Percentiles rank a stretch among this genome's conserved stretches.
Evolutionary conservation across 495 filamentous ascomycete species (phyloP).

Genomic region (Tuber melanosporum): DNA sequence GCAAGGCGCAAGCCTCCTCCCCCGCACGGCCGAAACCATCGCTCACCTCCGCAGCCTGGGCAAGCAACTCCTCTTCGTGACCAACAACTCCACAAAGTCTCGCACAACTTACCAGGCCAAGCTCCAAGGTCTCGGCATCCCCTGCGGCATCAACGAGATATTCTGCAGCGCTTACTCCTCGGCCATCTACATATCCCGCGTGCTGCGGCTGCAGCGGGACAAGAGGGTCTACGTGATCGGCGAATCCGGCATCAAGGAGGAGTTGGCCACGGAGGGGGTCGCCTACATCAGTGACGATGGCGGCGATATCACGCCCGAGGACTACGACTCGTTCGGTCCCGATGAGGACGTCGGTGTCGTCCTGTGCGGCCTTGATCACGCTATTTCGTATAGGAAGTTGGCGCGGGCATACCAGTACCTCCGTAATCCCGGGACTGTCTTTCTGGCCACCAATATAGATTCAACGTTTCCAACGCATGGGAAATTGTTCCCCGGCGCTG

Average conservation of each 20-base stretch:
- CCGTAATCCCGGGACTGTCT: slow-evolving; percentile 66
- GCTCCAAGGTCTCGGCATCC: slow-evolving; percentile 73
- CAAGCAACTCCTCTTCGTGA: slow-evolving; percentile 92
- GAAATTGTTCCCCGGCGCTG: slow-evolving; percentile 84
- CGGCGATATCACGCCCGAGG: slow-evolving; percentile 67
- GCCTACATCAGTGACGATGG: slow-evolving; percentile 70
- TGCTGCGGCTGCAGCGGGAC: slow-evolving; percentile 68
- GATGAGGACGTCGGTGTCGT: slow-evolving; percentile 83
- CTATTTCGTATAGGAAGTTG: slow-evolving; percentile 89
- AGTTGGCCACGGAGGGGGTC: slow-evolving; percentile 69
- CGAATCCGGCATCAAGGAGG: slow-evolving; percentile 83
- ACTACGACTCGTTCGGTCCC: slow-evolving; percentile 71
- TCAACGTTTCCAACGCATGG: slow-evolving; percentile 73
- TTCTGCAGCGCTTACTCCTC: slow-evolving; percentile 93
- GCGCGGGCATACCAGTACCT: slow-evolving; percentile 80
- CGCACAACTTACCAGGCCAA: slow-evolving; percentile 88
- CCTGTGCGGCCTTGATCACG: slow-evolving; percentile 81
- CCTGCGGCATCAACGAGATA: slow-evolving; percentile 74
- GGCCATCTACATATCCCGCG: slow-evolving; percentile 91
- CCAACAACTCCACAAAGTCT: slow-evolving; percentile 98
- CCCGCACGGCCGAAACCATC: slow-evolving; percentile 73
- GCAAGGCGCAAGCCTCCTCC: slow-evolving; percentile 86
- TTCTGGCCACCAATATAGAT: slow-evolving; percentile 90
- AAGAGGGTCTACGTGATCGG: slow-evolving; percentile 93
- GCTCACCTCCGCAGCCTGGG: slow-evolving; percentile 70